These are phyloP conservation scores for Collybiopsis luxurians DNA, from an alignment of 768 basidiomycete genomes.

Conservation along the genomic window DNA sequence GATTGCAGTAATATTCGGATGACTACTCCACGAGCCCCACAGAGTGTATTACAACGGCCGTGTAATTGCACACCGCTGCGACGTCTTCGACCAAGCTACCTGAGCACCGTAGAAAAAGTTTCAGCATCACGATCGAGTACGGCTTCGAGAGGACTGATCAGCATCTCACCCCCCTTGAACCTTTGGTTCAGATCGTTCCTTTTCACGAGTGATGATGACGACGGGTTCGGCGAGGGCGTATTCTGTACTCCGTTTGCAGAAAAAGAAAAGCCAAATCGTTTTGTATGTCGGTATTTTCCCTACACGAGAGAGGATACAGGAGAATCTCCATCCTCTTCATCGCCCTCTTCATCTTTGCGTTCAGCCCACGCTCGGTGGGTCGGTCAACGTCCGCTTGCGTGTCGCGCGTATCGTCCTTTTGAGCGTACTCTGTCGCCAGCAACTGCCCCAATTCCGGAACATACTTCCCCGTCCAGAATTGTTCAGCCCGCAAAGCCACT, in stretches of 20 bases:
- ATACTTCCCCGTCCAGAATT: conserved; percentile 75
- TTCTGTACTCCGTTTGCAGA: conserved; percentile 13
- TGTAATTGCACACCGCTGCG: conserved; percentile 70
- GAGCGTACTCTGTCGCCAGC: conserved; percentile 24
- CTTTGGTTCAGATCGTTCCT: conserved; percentile 57
- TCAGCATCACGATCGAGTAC: no score
- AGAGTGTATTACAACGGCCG: conserved; percentile 76
- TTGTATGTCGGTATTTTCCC: conserved; percentile 80
- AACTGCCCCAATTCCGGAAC: conserved; percentile 73
- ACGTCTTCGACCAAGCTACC: conserved; percentile 42
- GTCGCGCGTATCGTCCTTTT: neutral
- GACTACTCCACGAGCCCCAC: conserved; percentile 78
- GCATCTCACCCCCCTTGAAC: conserved; percentile 45
- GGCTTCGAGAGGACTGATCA: no score
- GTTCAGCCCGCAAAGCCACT: conserved; percentile 69
- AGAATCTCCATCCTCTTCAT: conserved; percentile 57
- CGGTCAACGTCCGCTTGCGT: no score
- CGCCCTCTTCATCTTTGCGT: conserved; percentile 26
- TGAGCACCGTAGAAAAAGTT: conserved; percentile 19
- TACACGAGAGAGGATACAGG: conserved; percentile 86
- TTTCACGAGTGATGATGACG: conserved; percentile 47
- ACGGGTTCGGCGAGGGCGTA: conserved; percentile 16
- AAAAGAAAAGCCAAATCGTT: conserved; percentile 57
- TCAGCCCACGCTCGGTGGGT: no score
- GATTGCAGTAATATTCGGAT: conserved; percentile 73